These are phyloP conservation scores for Musa acuminata DNA, from an alignment of 176 grass and related monocot genomes.

Conservation along the genomic window DNA sequence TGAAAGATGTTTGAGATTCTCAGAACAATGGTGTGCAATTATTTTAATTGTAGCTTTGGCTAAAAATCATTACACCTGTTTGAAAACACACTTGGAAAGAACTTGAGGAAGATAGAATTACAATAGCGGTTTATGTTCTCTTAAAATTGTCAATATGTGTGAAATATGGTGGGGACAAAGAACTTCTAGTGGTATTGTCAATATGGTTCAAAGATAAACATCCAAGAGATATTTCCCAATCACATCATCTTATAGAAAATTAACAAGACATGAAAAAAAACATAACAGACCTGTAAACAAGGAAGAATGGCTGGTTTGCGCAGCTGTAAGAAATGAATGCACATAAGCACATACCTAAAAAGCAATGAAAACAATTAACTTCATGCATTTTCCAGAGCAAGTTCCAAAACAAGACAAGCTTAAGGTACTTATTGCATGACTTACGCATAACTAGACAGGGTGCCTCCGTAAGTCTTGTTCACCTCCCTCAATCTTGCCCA, in stretches of 20 bases:
- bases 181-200: neutral
- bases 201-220: neutral
- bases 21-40: too few species aligned
- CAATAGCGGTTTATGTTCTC: neutral
- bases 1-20: too few species aligned
- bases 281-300: constrained; percentile 45
- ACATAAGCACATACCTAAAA: constrained; percentile 63
- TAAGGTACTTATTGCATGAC: constrained; percentile 3
- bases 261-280: neutral
- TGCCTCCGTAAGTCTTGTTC: constrained; percentile 48
- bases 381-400: constrained; percentile 5
- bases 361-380: constrained; percentile 9
- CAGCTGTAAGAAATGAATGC: constrained; percentile 59
- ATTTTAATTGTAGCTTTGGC: too few species aligned
- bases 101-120: too few species aligned
- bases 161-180: neutral
- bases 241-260: neutral
- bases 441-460: constrained; percentile 60
- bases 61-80: too few species aligned
- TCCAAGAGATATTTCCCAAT: neutral
- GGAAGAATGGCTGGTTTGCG: constrained; percentile 49
- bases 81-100: too few species aligned
- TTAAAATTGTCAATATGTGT: neutral
- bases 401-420: neutral
- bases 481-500: constrained; percentile 49